A percentile compares a stretch with the other conserved stretches of the same genome.
Conservation (phyloP, 2,329 filamentous ascomycete species). For the Dactylellina parvicollis region DNA sequence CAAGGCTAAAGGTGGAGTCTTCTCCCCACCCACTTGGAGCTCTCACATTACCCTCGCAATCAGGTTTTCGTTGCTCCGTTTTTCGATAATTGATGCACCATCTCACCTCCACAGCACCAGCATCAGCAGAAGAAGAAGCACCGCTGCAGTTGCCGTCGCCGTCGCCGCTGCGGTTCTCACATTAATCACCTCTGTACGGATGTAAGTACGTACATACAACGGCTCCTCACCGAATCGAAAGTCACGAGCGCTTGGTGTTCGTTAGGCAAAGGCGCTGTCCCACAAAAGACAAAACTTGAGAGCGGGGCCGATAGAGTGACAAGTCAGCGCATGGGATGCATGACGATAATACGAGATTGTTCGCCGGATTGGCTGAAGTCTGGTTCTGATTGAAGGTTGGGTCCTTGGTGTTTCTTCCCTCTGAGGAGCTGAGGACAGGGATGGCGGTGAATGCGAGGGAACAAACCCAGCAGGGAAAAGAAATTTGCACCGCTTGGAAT, state of each 20-base stretch:
- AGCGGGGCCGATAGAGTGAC: slow-evolving; percentile 18
- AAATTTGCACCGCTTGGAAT: slow-evolving; percentile 20
- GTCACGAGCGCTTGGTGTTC: slow-evolving; percentile 7
- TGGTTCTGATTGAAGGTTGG: background rate
- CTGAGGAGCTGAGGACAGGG: slow-evolving; percentile 19
- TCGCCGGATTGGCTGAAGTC: slow-evolving; percentile 4
- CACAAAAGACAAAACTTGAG: background rate
- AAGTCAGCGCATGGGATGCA: slow-evolving; percentile 24
- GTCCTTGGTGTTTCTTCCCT: slow-evolving; percentile 4
- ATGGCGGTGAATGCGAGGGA: slow-evolving; percentile 19
- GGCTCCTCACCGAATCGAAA: background rate
- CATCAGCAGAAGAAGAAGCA: too few relatives aligned
- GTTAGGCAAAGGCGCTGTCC: slow-evolving; percentile 42
- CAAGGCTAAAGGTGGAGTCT: background rate
- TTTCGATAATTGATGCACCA: too few relatives aligned
- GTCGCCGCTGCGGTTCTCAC: too few relatives aligned
- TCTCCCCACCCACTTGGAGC: too few relatives aligned
- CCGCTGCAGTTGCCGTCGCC: too few relatives aligned
- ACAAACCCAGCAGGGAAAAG: slow-evolving; percentile 23
- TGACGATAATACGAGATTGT: slow-evolving; percentile 27
- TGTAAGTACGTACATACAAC: background rate
- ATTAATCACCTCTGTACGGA: too few relatives aligned
- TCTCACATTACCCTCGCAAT: too few relatives aligned
- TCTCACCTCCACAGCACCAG: too few relatives aligned
- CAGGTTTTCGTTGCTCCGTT: too few relatives aligned